Conservation (phyloP, 2,329 filamentous ascomycete genomes). For the Clonostachys sp. region DNA sequence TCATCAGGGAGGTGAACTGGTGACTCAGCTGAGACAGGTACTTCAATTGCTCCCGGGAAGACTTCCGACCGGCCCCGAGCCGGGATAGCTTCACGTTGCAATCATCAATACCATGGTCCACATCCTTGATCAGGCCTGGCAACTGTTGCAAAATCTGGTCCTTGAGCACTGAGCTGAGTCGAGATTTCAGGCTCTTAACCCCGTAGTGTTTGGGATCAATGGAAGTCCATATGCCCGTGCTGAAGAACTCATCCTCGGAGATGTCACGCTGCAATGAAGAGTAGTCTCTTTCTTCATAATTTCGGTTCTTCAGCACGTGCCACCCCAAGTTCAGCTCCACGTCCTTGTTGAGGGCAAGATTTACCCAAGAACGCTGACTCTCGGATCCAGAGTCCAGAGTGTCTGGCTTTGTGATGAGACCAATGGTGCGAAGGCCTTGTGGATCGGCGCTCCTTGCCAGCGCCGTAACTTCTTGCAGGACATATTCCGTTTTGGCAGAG, state of each 20-base stretch:
- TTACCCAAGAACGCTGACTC: constrained; percentile 29
- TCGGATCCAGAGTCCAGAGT: constrained; percentile 20
- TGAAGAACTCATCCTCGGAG: constrained; percentile 38
- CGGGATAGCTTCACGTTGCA: constrained; percentile 30
- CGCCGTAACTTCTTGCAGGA: constrained; percentile 52
- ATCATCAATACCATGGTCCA: constrained; percentile 24
- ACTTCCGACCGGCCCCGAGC: constrained; percentile 44
- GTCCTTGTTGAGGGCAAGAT: constrained; percentile 38
- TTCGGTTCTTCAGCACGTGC: constrained; percentile 45
- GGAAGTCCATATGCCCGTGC: constrained; percentile 27
- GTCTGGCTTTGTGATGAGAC: constrained; percentile 56
- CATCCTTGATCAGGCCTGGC: constrained; percentile 36
- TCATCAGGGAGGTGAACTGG: constrained; percentile 25
- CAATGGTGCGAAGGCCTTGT: constrained; percentile 37
- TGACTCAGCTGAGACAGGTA: constrained; percentile 41
- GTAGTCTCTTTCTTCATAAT: constrained; percentile 24
- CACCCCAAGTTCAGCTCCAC: constrained; percentile 44
- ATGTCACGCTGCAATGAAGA: constrained; percentile 26
- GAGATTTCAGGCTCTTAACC: constrained; percentile 36
- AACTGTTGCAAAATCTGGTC: constrained; percentile 40
- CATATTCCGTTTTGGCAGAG: constrained; percentile 50
- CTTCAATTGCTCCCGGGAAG: constrained; percentile 37
- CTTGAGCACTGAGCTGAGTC: constrained; percentile 45
- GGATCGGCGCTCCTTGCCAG: constrained; percentile 23
- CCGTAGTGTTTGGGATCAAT: constrained; percentile 33